Evolutionary conservation across 176 grass and related monocot species (phyloP).

Genomic region (Oryza glumipatula): DNA sequence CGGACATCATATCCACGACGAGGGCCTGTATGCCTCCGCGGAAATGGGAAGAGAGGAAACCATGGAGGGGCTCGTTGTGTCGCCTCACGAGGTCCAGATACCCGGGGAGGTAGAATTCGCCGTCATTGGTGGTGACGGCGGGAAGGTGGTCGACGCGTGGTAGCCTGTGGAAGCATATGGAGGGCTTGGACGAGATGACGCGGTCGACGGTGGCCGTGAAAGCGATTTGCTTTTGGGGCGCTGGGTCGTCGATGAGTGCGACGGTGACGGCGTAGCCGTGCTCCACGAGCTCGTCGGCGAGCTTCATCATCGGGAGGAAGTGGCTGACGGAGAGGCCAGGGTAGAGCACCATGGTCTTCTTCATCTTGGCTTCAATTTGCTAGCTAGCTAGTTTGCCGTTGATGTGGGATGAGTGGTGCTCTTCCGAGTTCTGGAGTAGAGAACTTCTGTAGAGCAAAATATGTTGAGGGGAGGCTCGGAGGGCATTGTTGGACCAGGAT

Average conservation of each 20-base stretch:
- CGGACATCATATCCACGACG: conserved; percentile 47
- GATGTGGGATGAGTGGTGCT: neutral
- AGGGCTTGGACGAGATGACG: conserved; percentile 30
- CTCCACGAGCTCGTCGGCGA: conserved; percentile 37
- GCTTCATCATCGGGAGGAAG: conserved; percentile 54
- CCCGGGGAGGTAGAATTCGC: neutral
- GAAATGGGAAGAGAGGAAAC: conserved; percentile 40
- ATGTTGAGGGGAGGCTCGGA: no score
- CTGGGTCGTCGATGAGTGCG: conserved; percentile 40
- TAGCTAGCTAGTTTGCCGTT: neutral
- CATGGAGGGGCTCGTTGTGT: conserved; percentile 35
- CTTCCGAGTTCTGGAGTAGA: no score
- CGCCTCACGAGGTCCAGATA: conserved; percentile 19
- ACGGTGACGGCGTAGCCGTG: conserved; percentile 38
- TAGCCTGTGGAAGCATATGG: conserved; percentile 46
- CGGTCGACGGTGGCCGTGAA: conserved; percentile 28
- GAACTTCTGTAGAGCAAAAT: no score
- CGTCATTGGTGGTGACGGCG: neutral
- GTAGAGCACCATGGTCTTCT: conserved; percentile 53
- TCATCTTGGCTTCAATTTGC: neutral
- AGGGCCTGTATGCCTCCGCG: conserved; percentile 22
- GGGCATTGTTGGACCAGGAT: no score
- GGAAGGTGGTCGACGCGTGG: neutral
- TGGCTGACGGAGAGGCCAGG: conserved; percentile 42
- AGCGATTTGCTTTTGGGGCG: neutral